Base-by-base conservation (phyloP, 805 yeast genomes). In the Metschnikowia santaceciliae region DNA sequence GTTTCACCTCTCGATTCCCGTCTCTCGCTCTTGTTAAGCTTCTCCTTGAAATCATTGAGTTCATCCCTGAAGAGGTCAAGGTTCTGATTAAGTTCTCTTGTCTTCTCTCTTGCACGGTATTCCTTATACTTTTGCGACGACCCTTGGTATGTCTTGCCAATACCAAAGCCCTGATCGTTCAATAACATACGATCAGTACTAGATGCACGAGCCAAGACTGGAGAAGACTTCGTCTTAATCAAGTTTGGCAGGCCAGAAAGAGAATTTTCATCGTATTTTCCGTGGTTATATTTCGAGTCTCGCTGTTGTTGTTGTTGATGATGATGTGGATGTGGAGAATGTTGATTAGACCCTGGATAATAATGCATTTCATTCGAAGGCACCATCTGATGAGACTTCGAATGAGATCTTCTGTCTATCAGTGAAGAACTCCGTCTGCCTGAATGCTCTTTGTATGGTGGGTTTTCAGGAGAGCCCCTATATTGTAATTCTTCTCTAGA, bases 31-130 rank as follows among this genome's bases (percentile, higher is more conserved):
- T 59, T 62, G 36, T 65, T 65, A 53, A 74, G 63, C 48, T 74
- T 71, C 48, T 73, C 77, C 47, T 72, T 74, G 53, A 74, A 74
- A 51, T 74, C 77, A 53, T 74, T 73, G 53, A 74, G 72, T 54
- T 74, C 78, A 23, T 67, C 63, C 46, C 78, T 54, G 47, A 74
- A 63, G 51, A 74, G 55, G 49, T 72, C 75, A 46, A 74, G 60
- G 48, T 74, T 72, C 47, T 73, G 74, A 47, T 72, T 71, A 61
- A 73, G 65, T 47, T 73, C 70, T 19, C 58, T 69, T 0, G 75
- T 61, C 55, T 70, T 70, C 45, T 59, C 58, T 32, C 65, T 54
- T 41, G 51, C 42, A 10, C 32, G 46, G 32, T 39, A 39, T 3
- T 42, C 47, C 35, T 47, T 50, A 17, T 20, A 17, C 23, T 40